Evolutionary conservation across 257 asterid genomes (phyloP), one percentile per base, ranked within the genome.

Genomic region (Echites panduratus): DNA sequence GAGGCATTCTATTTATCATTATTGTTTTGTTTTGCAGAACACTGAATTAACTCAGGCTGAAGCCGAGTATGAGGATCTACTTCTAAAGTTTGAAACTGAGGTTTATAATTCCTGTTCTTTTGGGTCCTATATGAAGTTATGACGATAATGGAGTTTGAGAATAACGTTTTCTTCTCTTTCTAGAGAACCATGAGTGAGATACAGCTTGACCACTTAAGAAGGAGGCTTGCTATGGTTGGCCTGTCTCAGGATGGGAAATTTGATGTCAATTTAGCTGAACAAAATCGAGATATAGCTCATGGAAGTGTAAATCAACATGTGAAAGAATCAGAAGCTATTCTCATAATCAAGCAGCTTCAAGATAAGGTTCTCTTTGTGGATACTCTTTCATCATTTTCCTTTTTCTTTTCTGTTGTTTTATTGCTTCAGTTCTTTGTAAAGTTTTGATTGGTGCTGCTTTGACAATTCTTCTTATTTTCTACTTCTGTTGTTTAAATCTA

Each of bases 261-360:
- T 74, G 73, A 71, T 58, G 85, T 80, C 66, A 77, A 79, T 80
- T 68, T 81, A n/a, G n/a, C n/a, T 68, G 76, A 56, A 50, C 68
- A 76, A 66, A 74, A 61, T 69, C 73, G 58, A 61, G 63, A 74
- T 78, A 49, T 43, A 62, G 70, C 84, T 80, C 75, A 66, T 76
- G 73, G 77, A 69, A 78, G 69, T 80, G 86, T 69, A 76, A 81
- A 68, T 54, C 76, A 69, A 73, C 75, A 73, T 64, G 75, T 85
- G 76, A 77, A 83, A 70, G 96, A 85, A 70, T 73, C 86, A 0
- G 96, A 94, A 75, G 87, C 92, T 80, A 85, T 84, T 77, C 83
- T 85, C 66, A 86, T 87, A 81, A 90, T 86, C 69, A 94, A 94
- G 83, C 89, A 84, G 82, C 97, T 87, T 63, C 96, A 91, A 73